Evolutionary conservation across 2,329 filamentous ascomycete genomes (phyloP).

Genomic region (Macroventuria anomochaeta): DNA sequence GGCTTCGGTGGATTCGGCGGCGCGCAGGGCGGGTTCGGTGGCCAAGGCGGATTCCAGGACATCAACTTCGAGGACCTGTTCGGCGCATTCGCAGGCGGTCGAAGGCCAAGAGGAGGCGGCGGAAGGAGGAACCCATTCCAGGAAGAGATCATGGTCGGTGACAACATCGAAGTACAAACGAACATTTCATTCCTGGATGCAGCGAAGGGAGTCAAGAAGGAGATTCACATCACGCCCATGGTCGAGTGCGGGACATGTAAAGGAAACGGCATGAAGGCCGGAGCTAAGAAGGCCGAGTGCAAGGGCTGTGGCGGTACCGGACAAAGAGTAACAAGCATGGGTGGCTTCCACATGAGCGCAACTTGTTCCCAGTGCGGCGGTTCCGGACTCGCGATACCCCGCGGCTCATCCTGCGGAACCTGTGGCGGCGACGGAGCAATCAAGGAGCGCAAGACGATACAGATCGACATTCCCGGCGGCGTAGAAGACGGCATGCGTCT

Average conservation of each 20-base stretch:
- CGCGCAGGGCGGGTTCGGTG: slow-evolving; percentile 65
- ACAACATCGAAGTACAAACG: slow-evolving; percentile 93
- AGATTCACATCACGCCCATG: slow-evolving; percentile 84
- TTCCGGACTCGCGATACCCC: slow-evolving; percentile 75
- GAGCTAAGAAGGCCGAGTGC: slow-evolving; percentile 75
- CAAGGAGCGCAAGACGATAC: slow-evolving; percentile 81
- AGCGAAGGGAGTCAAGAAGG: slow-evolving; percentile 86
- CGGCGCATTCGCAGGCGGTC: slow-evolving; percentile 75
- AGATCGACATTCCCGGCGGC: slow-evolving; percentile 89
- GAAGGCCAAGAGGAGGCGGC: slow-evolving; percentile 56
- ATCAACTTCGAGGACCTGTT: slow-evolving; percentile 98
- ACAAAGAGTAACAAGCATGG: slow-evolving; percentile 85
- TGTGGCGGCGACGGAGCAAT: slow-evolving; percentile 86
- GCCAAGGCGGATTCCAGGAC: slow-evolving; percentile 76
- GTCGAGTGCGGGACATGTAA: slow-evolving; percentile 81
- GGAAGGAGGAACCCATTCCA: slow-evolving; percentile 73
- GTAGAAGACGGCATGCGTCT: slow-evolving; percentile 97
- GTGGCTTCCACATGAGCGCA: slow-evolving; percentile 94
- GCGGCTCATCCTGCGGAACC: slow-evolving; percentile 78
- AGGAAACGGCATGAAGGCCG: slow-evolving; percentile 84
- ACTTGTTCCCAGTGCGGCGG: slow-evolving; percentile 85
- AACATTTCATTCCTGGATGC: slow-evolving; percentile 96
- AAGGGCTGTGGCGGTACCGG: slow-evolving; percentile 85
- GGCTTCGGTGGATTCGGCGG: slow-evolving; percentile 56
- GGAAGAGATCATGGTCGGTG: slow-evolving; percentile 84